Evolutionary conservation across 768 basidiomycete genomes (phyloP).

Genomic region (Trametes maxima): DNA sequence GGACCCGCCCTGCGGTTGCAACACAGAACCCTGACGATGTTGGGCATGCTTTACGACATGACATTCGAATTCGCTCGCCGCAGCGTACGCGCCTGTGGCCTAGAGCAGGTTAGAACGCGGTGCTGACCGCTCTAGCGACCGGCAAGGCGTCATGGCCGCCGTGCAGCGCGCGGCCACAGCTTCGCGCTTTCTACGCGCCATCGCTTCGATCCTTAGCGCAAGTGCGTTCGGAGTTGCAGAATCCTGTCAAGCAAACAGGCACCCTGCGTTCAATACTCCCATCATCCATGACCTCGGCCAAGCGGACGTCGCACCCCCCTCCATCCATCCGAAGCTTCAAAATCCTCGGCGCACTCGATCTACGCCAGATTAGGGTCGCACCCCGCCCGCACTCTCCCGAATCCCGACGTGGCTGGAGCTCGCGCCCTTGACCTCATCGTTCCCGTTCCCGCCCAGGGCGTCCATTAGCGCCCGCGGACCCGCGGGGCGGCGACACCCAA

Average conservation of each 20-base stretch:
- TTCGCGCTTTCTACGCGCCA: neutral
- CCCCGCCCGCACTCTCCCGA: neutral
- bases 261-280: too few relatives aligned
- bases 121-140: slow-evolving; percentile 2
- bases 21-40: too few relatives aligned
- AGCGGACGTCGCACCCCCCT: neutral
- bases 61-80: neutral
- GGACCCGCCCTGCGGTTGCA: too few relatives aligned
- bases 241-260: neutral
- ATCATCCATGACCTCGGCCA: neutral
- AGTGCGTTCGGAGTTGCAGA: neutral
- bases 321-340: neutral
- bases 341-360: neutral
- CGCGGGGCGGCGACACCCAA: too few relatives aligned
- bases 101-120: neutral
- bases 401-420: neutral
- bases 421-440: slow-evolving; percentile 1
- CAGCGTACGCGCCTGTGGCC: neutral
- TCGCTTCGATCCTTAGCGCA: neutral
- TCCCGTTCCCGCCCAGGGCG: neutral
- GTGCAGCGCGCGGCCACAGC: neutral
- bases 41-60: neutral
- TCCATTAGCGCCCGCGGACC: neutral
- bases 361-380: too few relatives aligned
- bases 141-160: neutral